phyloP scores from a whole-genome alignment of 352 stramenopile species.

The Phytophthora sp. region DNA sequence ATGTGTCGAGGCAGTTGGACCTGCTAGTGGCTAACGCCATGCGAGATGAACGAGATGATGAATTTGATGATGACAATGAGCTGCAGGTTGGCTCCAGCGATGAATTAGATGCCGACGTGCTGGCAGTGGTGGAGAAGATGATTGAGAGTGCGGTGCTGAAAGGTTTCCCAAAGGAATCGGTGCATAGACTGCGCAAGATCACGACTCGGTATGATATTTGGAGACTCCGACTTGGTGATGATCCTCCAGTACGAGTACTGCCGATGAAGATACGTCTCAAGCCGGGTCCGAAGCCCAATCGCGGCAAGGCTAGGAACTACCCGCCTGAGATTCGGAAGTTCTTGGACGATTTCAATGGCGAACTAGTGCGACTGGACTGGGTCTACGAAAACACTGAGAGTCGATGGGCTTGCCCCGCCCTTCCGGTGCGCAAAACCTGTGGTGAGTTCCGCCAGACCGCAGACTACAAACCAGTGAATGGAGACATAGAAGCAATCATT shows the following conservation, averaged over 20 bases:
- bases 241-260: background rate
- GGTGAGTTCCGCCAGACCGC: background rate
- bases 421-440: background rate
- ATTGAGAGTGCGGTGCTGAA: background rate
- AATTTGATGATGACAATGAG: background rate
- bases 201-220: background rate
- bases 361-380: background rate
- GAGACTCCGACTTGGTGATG: background rate
- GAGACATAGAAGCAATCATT: background rate
- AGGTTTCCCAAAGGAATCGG: background rate
- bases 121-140: background rate
- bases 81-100: too few relatives aligned
- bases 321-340: background rate
- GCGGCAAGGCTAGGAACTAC: background rate
- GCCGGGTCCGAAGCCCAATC: background rate
- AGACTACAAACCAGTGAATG: background rate
- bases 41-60: background rate
- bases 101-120: too few relatives aligned
- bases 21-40: background rate
- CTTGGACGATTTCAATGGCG: background rate
- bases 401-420: background rate
- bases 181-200: background rate
- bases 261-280: background rate
- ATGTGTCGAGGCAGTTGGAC: background rate
- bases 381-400: background rate